Evolutionary conservation across 768 basidiomycete species (phyloP), one percentile per base, ranked within the genome.

Genomic region (Dacryopinax primogenitus): DNA sequence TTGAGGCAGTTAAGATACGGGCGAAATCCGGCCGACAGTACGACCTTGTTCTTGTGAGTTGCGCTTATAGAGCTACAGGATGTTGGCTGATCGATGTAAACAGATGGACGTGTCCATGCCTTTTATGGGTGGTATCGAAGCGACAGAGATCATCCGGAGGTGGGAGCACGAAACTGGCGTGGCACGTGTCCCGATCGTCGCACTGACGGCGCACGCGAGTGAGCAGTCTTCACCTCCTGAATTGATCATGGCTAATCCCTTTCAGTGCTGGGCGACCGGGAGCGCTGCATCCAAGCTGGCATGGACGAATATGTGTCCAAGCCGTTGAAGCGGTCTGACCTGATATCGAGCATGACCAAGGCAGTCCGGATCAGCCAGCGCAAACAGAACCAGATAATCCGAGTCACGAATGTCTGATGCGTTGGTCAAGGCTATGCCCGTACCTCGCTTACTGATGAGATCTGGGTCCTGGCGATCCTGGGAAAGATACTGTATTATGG

Each of bases 21-120:
- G 81, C 87, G 3, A 78, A 82, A 47, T 84, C 83, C 70, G 80
- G 77, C 69, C 83, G 83, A 72, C 90, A 88, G 18, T 96, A 90
- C 72, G 90, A 96, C 74, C 88, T 96, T 69, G 91, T 97, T 67
- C 81, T 97, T 33, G 92, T 94, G 69, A 70, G 88, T 81, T 1
- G 34, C 62, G 36, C 33, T 12, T 62, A n/a, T 16, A 33, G 1
- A 21, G 28, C 51, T 30, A 15, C 13, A 7, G 36, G 44, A 39
- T 33, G 23, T 18, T 68, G 36, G 16, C 67, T 68, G 33, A 66
- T n/a, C 41, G 62, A 13, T 62, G 4, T 15, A 33, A 63, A 16
- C 67, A 95, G 90, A 97, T 97, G 95, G 94, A 97, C 71, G 88
- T 96, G 15, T 96, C 93, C 12, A 94, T 95, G 92, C 92, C 93